Evolutionary conservation across 331 rosid species (phyloP).

Genomic region (Ulmus americana): DNA sequence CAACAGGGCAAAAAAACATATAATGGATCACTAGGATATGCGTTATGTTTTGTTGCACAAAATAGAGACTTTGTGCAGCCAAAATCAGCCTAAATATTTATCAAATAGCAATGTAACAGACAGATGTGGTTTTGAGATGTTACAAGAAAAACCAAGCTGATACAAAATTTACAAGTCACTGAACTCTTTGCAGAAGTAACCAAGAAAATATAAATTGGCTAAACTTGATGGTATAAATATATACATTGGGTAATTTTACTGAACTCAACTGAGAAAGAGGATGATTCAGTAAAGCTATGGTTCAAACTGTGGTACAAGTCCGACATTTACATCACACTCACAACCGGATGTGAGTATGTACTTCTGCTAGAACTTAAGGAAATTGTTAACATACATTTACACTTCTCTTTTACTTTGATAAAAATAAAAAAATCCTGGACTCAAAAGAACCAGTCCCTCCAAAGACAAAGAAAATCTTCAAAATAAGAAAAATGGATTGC

Average conservation of each 20-base stretch:
- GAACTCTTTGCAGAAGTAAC: neutral
- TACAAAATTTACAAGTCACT: neutral
- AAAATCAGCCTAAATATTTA: neutral
- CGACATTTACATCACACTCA: neutral
- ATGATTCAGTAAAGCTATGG: neutral
- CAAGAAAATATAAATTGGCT: neutral
- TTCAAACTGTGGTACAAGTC: neutral
- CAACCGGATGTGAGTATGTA: neutral
- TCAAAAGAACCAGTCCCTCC: neutral
- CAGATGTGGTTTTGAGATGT: neutral
- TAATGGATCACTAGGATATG: neutral
- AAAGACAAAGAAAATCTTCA: neutral
- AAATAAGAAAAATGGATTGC: neutral
- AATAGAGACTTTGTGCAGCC: neutral
- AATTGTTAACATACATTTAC: too few species aligned
- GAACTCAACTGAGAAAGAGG: neutral
- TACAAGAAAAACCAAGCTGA: neutral
- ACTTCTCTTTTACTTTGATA: too few species aligned
- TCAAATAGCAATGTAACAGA: neutral
- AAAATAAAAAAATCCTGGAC: too few species aligned
- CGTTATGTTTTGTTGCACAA: neutral
- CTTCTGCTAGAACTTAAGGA: neutral
- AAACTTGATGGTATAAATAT: neutral
- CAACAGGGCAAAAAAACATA: constrained; percentile 1
- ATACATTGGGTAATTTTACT: neutral